These are phyloP conservation scores for Westerdykella ornata DNA, from an alignment of 2,329 filamentous ascomycete genomes.

Conservation along the genomic window DNA sequence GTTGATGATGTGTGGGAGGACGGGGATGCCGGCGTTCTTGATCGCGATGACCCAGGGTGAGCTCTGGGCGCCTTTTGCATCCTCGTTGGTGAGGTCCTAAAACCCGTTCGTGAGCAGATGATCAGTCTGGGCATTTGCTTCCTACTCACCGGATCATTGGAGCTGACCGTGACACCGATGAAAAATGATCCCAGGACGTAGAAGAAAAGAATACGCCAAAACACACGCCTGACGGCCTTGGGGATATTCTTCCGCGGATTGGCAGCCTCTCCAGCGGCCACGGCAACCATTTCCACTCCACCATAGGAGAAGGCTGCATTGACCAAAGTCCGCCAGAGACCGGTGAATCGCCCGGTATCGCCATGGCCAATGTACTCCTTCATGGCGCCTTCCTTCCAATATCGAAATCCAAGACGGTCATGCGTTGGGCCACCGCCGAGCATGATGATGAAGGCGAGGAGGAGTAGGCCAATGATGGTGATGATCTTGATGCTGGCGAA, in stretches of 20 bases:
- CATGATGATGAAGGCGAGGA: slow-evolving; percentile 28
- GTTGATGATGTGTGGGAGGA: slow-evolving; percentile 67
- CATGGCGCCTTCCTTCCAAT: slow-evolving; percentile 60
- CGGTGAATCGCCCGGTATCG: slow-evolving; percentile 56
- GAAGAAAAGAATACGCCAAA: slow-evolving; percentile 51
- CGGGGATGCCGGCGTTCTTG: slow-evolving; percentile 58
- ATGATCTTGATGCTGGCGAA: slow-evolving; percentile 44
- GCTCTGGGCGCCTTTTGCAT: slow-evolving; percentile 30
- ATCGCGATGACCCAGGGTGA: slow-evolving; percentile 57
- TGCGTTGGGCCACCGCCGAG: slow-evolving; percentile 33
- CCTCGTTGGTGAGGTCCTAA: slow-evolving; percentile 42
- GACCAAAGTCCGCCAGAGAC: slow-evolving; percentile 50
- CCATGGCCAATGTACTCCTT: slow-evolving; percentile 47
- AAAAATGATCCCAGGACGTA: slow-evolving; percentile 49
- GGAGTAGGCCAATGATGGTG: slow-evolving; percentile 29
- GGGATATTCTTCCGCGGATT: slow-evolving; percentile 43
- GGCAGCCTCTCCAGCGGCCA: slow-evolving; percentile 33
- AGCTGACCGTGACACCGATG: slow-evolving; percentile 56
- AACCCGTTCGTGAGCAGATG: not conserved
- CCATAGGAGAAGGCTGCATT: slow-evolving; percentile 45
- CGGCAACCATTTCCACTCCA: slow-evolving; percentile 35
- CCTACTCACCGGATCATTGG: slow-evolving; percentile 38
- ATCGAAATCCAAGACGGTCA: slow-evolving; percentile 52
- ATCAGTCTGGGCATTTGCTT: not conserved
- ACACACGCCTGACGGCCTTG: slow-evolving; percentile 49